Evolutionary conservation across 257 asterid genomes (phyloP).

Genomic region (Ocimum tenuiflorum): DNA sequence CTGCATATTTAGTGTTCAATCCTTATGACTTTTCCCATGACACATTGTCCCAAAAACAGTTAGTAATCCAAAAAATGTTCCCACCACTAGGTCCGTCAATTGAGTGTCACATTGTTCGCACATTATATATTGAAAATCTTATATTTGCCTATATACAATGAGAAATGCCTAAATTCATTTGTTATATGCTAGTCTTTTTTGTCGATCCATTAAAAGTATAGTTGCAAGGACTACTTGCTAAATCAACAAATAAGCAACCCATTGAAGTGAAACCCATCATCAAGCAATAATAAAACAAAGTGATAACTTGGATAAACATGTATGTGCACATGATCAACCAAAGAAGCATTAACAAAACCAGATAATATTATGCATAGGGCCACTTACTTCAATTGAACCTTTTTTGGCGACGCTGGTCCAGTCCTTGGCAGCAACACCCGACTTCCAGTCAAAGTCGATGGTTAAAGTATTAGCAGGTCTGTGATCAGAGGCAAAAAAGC

Average conservation of each 20-base stretch:
- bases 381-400: conserved; percentile 82
- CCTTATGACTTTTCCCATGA: background rate
- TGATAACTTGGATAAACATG: background rate
- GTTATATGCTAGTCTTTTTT: background rate
- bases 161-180: background rate
- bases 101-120: background rate
- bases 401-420: conserved; percentile 90
- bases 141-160: background rate
- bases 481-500: conserved; percentile 72
- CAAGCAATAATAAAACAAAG: background rate
- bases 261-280: background rate
- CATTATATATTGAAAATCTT: background rate
- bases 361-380: background rate
- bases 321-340: background rate
- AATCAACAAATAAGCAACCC: background rate
- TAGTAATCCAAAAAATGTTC: background rate
- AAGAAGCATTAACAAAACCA: background rate
- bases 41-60: background rate
- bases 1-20: background rate
- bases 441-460: conserved; percentile 83
- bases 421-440: conserved; percentile 91
- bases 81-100: background rate
- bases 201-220: background rate
- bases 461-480: conserved; percentile 53
- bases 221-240: background rate